Evolutionary conservation across 176 grass and related monocot genomes (phyloP).

Genomic region (Aegilops bicornis): DNA sequence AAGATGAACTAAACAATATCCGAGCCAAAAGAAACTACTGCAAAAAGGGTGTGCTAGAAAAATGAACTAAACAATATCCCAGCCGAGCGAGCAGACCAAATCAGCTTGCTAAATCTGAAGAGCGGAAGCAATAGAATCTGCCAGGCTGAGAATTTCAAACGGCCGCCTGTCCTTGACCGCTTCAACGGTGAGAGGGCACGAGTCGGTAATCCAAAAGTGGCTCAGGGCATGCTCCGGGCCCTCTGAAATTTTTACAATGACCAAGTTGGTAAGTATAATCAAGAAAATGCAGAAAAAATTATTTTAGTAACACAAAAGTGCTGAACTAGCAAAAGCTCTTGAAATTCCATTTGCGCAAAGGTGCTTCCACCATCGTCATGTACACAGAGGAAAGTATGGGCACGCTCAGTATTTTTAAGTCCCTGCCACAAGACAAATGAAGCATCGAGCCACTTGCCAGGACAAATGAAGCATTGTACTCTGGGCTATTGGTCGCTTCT

Average conservation of each 20-base stretch:
- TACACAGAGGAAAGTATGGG: neutral
- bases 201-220: conserved; percentile 98
- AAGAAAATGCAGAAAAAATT: neutral
- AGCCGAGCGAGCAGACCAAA: neutral
- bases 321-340: conserved; percentile 6
- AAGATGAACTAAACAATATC: too few species aligned
- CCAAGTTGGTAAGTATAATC: neutral
- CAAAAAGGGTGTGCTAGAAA: neutral
- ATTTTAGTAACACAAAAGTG: neutral
- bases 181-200: conserved; percentile 77
- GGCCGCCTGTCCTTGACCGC: conserved; percentile 57
- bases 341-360: neutral
- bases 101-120: conserved; percentile 70
- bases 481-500: too few species aligned
- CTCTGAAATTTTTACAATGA: conserved; percentile 44
- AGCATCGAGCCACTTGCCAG: neutral
- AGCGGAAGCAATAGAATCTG: conserved; percentile 71
- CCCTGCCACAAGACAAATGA: neutral
- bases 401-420: neutral
- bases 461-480: too few species aligned
- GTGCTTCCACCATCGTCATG: neutral
- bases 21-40: neutral
- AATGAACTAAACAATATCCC: conserved; percentile 30
- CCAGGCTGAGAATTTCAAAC: conserved; percentile 91
- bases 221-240: conserved; percentile 55